Conservation (phyloP, 345 rosid genomes). For the Toxicodendron radicans region DNA sequence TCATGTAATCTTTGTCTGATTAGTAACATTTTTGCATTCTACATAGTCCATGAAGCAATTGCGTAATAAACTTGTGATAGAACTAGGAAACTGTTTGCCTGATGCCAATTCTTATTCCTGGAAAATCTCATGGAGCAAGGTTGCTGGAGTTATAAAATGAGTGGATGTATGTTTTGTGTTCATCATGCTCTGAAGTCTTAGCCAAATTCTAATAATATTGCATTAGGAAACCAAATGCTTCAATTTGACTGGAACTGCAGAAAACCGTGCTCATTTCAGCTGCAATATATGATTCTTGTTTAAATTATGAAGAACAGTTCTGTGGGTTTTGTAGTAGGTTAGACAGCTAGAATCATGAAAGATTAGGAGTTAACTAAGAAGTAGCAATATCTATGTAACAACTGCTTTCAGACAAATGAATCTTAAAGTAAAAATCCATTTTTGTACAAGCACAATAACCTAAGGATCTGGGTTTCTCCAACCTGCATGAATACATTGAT, state of each 20-base stretch:
- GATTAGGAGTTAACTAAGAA: slow-evolving; percentile 2
- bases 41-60: slow-evolving; percentile 7
- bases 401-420: slow-evolving; percentile 18
- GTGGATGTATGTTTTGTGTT: not conserved
- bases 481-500: slow-evolving; percentile 23
- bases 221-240: not conserved
- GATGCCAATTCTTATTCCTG: not conserved
- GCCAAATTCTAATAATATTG: not conserved
- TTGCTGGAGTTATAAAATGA: not conserved
- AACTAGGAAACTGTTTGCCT: slow-evolving; percentile 4
- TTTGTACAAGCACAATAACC: slow-evolving; percentile 31
- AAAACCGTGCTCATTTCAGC: not conserved
- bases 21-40: not conserved
- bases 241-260: not conserved
- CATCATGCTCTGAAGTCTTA: not conserved
- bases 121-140: not conserved
- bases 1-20: slow-evolving; percentile 12
- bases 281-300: not conserved
- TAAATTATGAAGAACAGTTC: not conserved
- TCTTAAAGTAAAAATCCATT: slow-evolving; percentile 17
- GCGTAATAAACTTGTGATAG: not conserved
- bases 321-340: not conserved
- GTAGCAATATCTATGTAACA: not conserved
- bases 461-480: slow-evolving; percentile 10
- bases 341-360: not conserved